Evolutionary conservation across 2,329 filamentous ascomycete genomes (phyloP).

Genomic region (Trichoderma guizhouense): DNA sequence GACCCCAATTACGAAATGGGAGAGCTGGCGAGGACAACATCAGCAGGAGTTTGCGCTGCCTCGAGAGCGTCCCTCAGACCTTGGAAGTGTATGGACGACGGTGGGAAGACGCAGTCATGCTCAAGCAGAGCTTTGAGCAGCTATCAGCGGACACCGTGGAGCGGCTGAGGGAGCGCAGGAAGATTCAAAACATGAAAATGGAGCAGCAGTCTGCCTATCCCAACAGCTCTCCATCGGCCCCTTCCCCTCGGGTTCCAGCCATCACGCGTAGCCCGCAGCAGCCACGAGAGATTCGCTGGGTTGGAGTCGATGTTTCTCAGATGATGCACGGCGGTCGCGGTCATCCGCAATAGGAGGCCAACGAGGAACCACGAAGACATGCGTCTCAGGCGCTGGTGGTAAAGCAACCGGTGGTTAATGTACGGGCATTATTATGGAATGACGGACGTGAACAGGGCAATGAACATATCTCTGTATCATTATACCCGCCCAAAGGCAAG

Average conservation of each 20-base stretch:
- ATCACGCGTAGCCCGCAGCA: conserved; percentile 19
- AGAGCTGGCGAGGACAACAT: conserved; percentile 47
- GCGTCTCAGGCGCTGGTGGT: background rate
- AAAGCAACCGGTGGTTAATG: background rate
- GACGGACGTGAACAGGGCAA: conserved; percentile 2
- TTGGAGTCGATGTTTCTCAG: conserved; percentile 23
- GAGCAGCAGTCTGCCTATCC: conserved; percentile 33
- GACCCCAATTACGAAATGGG: conserved; percentile 35
- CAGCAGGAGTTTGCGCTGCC: conserved; percentile 52
- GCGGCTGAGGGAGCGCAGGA: conserved; percentile 40
- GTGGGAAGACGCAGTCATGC: conserved; percentile 55
- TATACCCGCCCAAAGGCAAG: conserved; percentile 11
- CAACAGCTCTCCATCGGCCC: conserved; percentile 3
- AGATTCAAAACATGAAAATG: conserved; percentile 30
- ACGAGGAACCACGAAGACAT: background rate
- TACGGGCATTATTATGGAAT: background rate
- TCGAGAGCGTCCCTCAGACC: conserved; percentile 53
- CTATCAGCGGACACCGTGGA: conserved; percentile 45
- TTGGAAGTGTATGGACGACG: conserved; percentile 55
- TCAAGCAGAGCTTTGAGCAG: conserved; percentile 52
- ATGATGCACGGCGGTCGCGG: conserved; percentile 21
- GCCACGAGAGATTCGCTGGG: conserved; percentile 21
- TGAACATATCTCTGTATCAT: conserved; percentile 11
- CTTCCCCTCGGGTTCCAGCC: conserved; percentile 1
- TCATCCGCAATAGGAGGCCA: conserved; percentile 3